Conservation (phyloP, 2,329 filamentous ascomycete genomes). For the Xylogone sp. region DNA sequence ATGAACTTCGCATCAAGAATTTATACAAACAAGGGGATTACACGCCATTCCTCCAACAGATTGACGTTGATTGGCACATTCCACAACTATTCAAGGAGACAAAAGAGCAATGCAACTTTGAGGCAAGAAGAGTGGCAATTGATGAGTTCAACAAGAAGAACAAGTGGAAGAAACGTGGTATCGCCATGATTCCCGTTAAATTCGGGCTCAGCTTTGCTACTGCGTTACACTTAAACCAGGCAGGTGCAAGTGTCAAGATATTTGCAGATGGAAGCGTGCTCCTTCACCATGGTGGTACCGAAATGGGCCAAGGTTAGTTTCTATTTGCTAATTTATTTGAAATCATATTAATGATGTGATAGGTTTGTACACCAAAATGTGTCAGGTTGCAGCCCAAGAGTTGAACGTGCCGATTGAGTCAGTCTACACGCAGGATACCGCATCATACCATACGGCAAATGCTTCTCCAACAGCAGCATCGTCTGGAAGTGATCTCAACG, state of each 20-base stretch:
- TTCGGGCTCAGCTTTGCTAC: slow-evolving; percentile 91
- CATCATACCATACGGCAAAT: slow-evolving; percentile 92
- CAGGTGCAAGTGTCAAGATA: slow-evolving; percentile 88
- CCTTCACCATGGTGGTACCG: slow-evolving; percentile 88
- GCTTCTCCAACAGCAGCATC: slow-evolving; percentile 88
- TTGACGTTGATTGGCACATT: slow-evolving; percentile 82
- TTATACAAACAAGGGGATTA: slow-evolving; percentile 72
- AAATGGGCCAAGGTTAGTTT: slow-evolving; percentile 86
- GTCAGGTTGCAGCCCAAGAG: slow-evolving; percentile 86
- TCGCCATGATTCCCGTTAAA: slow-evolving; percentile 75
- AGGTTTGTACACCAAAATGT: slow-evolving; percentile 86
- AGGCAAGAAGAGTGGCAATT: slow-evolving; percentile 61
- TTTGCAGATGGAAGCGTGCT: slow-evolving; percentile 92
- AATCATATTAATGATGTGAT: background rate
- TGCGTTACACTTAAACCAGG: slow-evolving; percentile 90
- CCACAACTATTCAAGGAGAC: slow-evolving; percentile 91
- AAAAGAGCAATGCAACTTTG: slow-evolving; percentile 69
- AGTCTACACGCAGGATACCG: slow-evolving; percentile 88
- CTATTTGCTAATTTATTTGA: background rate
- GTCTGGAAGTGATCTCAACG: slow-evolving; percentile 91
- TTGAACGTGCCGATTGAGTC: slow-evolving; percentile 72
- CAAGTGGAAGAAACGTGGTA: slow-evolving; percentile 90
- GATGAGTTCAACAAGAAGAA: slow-evolving; percentile 75
- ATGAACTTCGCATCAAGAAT: slow-evolving; percentile 77
- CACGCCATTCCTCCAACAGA: slow-evolving; percentile 84